Percentiles rank a stretch among this genome's conserved stretches.
Evolutionary conservation across 495 filamentous ascomycete genomes (phyloP).

Genomic region (Platismatia glauca): DNA sequence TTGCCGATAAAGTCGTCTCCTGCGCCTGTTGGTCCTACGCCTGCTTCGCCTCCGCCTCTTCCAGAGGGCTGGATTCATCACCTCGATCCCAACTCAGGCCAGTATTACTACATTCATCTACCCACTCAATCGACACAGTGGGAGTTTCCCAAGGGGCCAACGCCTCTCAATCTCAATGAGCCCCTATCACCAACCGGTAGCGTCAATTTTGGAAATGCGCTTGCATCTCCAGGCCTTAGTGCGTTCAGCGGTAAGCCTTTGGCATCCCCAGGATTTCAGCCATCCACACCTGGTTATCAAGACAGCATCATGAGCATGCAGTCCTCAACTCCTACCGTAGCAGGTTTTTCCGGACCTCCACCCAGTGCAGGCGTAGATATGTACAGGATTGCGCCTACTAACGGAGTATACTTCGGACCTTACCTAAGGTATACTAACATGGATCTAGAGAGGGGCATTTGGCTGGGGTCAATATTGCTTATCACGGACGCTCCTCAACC

Average conservation of each 20-base stretch:
- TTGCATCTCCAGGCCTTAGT: constrained; percentile 63
- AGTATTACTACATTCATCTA: constrained; percentile 98
- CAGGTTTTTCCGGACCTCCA: constrained; percentile 74
- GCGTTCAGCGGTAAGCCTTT: constrained; percentile 61
- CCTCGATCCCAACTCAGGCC: constrained; percentile 85
- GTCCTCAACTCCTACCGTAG: constrained; percentile 56
- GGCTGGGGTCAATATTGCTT: constrained; percentile 76
- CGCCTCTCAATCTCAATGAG: constrained; percentile 68
- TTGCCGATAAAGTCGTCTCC: constrained; percentile 36
- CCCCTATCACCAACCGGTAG: constrained; percentile 74
- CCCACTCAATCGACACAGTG: constrained; percentile 94
- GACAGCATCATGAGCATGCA: constrained; percentile 72
- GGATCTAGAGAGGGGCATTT: constrained; percentile 84
- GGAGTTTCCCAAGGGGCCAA: constrained; percentile 94
- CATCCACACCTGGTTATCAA: constrained; percentile 63
- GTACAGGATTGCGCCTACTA: constrained; percentile 87
- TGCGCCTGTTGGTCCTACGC: constrained; percentile 51
- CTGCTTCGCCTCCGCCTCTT: constrained; percentile 77
- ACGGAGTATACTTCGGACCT: constrained; percentile 97
- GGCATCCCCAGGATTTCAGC: constrained; percentile 61
- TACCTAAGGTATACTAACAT: constrained; percentile 95
- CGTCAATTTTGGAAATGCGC: constrained; percentile 64
- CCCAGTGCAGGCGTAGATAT: constrained; percentile 80
- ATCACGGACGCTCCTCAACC: constrained; percentile 89
- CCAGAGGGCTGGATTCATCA: constrained; percentile 99